phyloP scores from a whole-genome alignment of 768 basidiomycete genomes.

The Pleurotus ostreatus region DNA sequence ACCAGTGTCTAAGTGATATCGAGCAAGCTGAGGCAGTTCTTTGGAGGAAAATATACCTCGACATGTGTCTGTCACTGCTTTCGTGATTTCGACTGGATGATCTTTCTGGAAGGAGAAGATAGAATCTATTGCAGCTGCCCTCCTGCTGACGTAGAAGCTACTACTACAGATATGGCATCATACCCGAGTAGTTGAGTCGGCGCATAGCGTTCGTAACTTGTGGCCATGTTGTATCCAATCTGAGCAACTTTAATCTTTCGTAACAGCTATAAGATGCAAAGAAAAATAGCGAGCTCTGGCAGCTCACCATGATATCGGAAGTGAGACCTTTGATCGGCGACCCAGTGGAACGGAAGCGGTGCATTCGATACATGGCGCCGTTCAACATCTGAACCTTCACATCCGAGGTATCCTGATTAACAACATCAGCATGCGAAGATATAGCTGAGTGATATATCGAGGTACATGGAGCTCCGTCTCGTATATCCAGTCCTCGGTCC shows the following conservation, averaged over 20 bases:
- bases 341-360: conserved; percentile 73
- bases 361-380: conserved; percentile 66
- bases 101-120: background rate
- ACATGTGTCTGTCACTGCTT: too few relatives aligned
- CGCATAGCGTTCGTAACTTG: conserved; percentile 58
- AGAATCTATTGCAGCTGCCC: conserved; percentile 1
- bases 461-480: conserved; percentile 64
- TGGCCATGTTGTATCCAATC: conserved; percentile 50
- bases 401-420: conserved; percentile 54
- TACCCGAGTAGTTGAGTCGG: conserved; percentile 39
- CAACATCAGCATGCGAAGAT: background rate
- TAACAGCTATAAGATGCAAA: background rate
- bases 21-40: too few relatives aligned
- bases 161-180: conserved; percentile 12
- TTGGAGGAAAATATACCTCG: too few relatives aligned
- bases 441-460: conserved; percentile 1
- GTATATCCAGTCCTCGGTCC: conserved; percentile 78
- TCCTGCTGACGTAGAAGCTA: background rate
- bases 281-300: background rate
- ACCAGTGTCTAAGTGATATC: too few relatives aligned
- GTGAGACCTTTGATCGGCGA: conserved; percentile 86
- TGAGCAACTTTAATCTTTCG: conserved; percentile 61
- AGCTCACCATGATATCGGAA: conserved; percentile 70
- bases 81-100: too few relatives aligned
- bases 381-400: conserved; percentile 41